Percentiles rank a stretch among this genome's conserved stretches.
phyloP scores from a whole-genome alignment of 805 yeast species.

The Suhomyces xylopsoci region DNA sequence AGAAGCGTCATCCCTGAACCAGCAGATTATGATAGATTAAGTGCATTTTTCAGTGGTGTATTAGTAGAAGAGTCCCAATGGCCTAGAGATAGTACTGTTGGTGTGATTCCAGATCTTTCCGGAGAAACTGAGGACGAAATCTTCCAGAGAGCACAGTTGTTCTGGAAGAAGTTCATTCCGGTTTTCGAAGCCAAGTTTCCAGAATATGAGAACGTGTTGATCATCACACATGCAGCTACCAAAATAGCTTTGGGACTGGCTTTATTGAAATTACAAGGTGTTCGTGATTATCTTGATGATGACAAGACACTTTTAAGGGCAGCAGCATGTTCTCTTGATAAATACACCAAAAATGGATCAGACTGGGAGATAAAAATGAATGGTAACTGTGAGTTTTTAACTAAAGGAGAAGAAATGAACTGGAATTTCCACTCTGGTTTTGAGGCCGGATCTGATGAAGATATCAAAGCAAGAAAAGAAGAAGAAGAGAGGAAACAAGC shows the following conservation, averaged over 20 bases:
- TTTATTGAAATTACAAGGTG: constrained; percentile 50
- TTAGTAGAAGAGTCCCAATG: constrained; percentile 33
- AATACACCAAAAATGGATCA: constrained; percentile 34
- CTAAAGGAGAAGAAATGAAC: constrained; percentile 86
- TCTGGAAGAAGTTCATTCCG: constrained; percentile 57
- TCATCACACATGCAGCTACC: constrained; percentile 93
- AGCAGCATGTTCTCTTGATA: constrained; percentile 83
- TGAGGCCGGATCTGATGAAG: constrained; percentile 91
- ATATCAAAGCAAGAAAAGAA: constrained; percentile 48
- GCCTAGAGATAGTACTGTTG: constrained; percentile 51
- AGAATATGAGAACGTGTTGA: constrained; percentile 54
- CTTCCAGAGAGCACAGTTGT: constrained; percentile 53
- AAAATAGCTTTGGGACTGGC: constrained; percentile 85
- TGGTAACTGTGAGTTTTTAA: constrained; percentile 70
- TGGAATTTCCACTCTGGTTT: constrained; percentile 78
- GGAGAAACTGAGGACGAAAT: constrained; percentile 82
- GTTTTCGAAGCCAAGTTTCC: constrained; percentile 58
- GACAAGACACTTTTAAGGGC: constrained; percentile 49
- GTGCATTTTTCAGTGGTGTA: constrained; percentile 45
- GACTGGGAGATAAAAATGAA: constrained; percentile 65
- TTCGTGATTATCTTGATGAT: constrained; percentile 51
- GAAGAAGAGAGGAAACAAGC: constrained; percentile 20
- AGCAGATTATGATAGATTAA: constrained; percentile 48
- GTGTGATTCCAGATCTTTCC: constrained; percentile 53
- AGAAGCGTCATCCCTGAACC: constrained; percentile 71